These are phyloP conservation scores for Solanum neorickii DNA, from an alignment of 257 asterid genomes.

Conservation along the genomic window DNA sequence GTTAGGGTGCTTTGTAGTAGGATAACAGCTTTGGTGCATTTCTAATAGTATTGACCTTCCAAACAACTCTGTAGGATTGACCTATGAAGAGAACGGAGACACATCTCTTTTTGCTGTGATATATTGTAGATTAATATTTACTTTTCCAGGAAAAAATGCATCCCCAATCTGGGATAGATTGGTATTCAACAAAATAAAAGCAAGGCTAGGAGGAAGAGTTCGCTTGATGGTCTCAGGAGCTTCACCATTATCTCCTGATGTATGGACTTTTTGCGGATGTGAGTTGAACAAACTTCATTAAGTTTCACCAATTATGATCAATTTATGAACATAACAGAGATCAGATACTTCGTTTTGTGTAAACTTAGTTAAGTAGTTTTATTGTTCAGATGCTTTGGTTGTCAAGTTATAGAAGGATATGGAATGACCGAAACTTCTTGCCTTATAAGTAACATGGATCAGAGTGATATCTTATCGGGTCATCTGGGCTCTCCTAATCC, in stretches of 20 bases:
- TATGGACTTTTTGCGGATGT: constrained; percentile 91
- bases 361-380: background rate
- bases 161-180: constrained; percentile 91
- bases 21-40: background rate
- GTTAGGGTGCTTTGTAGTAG: background rate
- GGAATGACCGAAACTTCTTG: constrained; percentile 96
- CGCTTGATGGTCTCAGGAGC: constrained; percentile 89
- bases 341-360: background rate
- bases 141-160: constrained; percentile 57
- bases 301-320: background rate
- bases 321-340: background rate
- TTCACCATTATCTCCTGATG: constrained; percentile 89
- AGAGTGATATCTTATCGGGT: constrained; percentile 53
- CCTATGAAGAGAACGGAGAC: background rate
- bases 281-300: constrained; percentile 17
- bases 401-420: constrained; percentile 77
- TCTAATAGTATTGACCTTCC: background rate
- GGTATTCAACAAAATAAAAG: constrained; percentile 88
- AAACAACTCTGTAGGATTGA: background rate
- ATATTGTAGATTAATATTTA: background rate
- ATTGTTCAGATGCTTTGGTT: constrained; percentile 70
- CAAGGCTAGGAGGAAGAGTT: constrained; percentile 81
- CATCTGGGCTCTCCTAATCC: constrained; percentile 94
- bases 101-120: background rate
- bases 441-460: constrained; percentile 66